Evolutionary conservation across 148 eudicot species (phyloP).

Genomic region (Camellia japonica): DNA sequence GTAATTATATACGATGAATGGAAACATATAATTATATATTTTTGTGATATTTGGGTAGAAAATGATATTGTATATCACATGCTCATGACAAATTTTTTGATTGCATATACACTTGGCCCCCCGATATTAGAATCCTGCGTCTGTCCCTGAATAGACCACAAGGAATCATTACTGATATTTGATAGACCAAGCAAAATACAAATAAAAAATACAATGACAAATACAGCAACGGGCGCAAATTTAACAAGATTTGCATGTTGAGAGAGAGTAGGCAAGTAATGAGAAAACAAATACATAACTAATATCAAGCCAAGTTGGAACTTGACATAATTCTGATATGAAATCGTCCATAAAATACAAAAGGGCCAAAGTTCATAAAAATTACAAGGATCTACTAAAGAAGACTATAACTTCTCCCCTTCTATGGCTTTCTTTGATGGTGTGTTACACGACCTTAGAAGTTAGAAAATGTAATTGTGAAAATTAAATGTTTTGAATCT

Average conservation of each 20-base stretch:
- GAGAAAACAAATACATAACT: conserved; percentile 1
- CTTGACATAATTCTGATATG: not conserved
- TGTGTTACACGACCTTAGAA: not conserved
- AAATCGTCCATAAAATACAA: not conserved
- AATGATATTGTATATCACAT: no score
- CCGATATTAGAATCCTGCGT: no score
- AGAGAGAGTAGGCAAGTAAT: not conserved
- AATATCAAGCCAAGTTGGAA: not conserved
- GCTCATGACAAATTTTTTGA: no score
- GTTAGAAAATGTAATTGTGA: not conserved
- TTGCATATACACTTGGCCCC: no score
- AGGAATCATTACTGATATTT: conserved; percentile 2
- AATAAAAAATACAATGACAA: not conserved
- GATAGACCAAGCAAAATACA: not conserved
- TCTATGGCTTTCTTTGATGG: not conserved
- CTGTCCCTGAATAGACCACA: not conserved
- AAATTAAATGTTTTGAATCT: no score
- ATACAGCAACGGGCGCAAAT: not conserved
- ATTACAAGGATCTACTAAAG: not conserved
- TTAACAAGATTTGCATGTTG: not conserved
- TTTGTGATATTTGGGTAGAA: no score
- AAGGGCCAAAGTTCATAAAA: not conserved
- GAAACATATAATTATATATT: no score
- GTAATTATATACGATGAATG: no score
- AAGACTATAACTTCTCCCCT: not conserved